These are phyloP conservation scores for Lentinula sp. DNA, from an alignment of 768 basidiomycete genomes.

Conservation along the genomic window DNA sequence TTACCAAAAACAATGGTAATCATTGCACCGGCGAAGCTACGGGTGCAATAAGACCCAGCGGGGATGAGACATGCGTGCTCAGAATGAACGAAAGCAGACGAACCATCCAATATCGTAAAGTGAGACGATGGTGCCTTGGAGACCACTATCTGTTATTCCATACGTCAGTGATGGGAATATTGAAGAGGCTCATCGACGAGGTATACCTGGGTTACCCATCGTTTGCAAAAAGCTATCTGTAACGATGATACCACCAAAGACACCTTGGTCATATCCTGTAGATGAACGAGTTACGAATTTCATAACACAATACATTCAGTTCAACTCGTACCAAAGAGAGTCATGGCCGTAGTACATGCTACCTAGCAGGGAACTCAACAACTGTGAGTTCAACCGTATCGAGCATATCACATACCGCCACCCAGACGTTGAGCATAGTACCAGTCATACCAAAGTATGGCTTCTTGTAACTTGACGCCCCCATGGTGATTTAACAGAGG, in stretches of 20 bases:
- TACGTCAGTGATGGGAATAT: background rate
- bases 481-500: background rate
- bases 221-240: conserved; percentile 38
- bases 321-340: conserved; percentile 33
- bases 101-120: conserved; percentile 36
- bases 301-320: background rate
- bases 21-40: conserved; percentile 41
- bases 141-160: conserved; percentile 19
- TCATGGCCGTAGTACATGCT: conserved; percentile 47
- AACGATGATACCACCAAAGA: conserved; percentile 47
- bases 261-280: conserved; percentile 46
- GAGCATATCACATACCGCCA: conserved; percentile 9
- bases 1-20: conserved; percentile 33
- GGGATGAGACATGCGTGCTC: background rate
- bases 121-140: conserved; percentile 45
- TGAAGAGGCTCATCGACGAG: background rate
- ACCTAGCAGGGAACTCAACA: conserved; percentile 20
- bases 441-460: conserved; percentile 42
- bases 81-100: background rate
- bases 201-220: conserved; percentile 34
- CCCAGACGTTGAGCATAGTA: conserved; percentile 36
- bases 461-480: conserved; percentile 4
- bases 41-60: background rate
- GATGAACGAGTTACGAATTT: background rate
- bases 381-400: background rate